Conservation (phyloP, 1,139 yeast genomes). For the Pichia sp. region DNA sequence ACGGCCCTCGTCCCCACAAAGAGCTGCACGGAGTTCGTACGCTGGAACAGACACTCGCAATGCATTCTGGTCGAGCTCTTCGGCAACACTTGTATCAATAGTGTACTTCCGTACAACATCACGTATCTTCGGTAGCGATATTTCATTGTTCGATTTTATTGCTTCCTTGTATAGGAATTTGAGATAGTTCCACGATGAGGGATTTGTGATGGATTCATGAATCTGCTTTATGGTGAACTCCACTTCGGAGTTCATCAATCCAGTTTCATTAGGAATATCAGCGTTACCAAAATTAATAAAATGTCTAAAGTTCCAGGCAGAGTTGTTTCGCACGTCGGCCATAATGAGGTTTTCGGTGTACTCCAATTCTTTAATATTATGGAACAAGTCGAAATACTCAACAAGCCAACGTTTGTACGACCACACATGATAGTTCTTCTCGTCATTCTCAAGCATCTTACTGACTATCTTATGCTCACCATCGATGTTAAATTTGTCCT, state of each 20-base stretch:
- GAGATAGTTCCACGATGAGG: conserved; percentile 78
- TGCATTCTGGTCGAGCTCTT: not conserved
- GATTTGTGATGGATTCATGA: conserved; percentile 65
- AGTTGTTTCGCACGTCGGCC: conserved; percentile 74
- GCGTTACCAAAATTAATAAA: conserved; percentile 38
- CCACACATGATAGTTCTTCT: conserved; percentile 96
- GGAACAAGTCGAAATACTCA: conserved; percentile 40
- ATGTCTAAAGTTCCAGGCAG: conserved; percentile 89
- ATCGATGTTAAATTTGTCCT: conserved; percentile 33
- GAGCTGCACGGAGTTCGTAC: conserved; percentile 53
- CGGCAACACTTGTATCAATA: not conserved
- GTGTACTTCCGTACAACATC: conserved; percentile 34
- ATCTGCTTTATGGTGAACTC: conserved; percentile 43
- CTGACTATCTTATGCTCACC: conserved; percentile 59
- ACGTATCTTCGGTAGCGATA: conserved; percentile 15
- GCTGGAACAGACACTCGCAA: conserved; percentile 53
- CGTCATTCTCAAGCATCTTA: conserved; percentile 66
- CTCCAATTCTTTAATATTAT: conserved; percentile 41
- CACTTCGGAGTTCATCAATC: conserved; percentile 28
- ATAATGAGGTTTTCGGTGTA: conserved; percentile 45
- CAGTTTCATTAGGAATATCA: not conserved
- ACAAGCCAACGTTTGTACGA: conserved; percentile 81
- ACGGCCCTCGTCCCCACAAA: conserved; percentile 32
- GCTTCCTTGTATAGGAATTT: conserved; percentile 4
- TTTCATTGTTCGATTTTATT: not conserved